A percentile compares a stretch with the other conserved stretches of the same genome.
These are phyloP conservation scores for Plantago coronopus DNA, from an alignment of 305 asterid genomes.

Conservation along the genomic window DNA sequence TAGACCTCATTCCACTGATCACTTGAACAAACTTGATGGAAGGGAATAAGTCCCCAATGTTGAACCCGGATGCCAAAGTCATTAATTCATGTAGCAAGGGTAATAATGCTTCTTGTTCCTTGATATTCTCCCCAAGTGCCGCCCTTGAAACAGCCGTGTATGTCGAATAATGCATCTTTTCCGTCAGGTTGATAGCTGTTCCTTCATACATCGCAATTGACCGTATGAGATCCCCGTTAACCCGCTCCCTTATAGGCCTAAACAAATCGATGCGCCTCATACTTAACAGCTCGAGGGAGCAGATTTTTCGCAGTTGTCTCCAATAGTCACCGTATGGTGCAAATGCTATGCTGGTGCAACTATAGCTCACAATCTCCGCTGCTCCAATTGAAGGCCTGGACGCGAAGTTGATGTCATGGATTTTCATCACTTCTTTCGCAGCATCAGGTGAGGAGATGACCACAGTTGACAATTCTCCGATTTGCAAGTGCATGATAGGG, in stretches of 20 bases:
- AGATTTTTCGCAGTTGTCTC: conserved; percentile 29
- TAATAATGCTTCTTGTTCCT: conserved; percentile 26
- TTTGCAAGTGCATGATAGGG: conserved; percentile 39
- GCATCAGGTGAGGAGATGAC: conserved; percentile 36
- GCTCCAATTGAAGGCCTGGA: conserved; percentile 11
- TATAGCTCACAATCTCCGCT: conserved; percentile 13
- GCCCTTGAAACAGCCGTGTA: conserved; percentile 17
- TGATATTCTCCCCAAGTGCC: conserved; percentile 20
- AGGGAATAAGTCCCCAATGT: conserved; percentile 9
- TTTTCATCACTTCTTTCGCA: conserved; percentile 32
- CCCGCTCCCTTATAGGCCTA: conserved; percentile 16
- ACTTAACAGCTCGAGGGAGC: conserved; percentile 21
- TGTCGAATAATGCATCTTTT: conserved; percentile 9
- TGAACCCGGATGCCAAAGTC: background rate
- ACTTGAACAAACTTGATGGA: conserved; percentile 3
- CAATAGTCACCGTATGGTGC: conserved; percentile 29
- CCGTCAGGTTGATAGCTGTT: conserved; percentile 13
- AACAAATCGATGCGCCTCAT: conserved; percentile 19
- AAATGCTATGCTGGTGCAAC: conserved; percentile 18
- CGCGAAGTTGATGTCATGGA: conserved; percentile 34
- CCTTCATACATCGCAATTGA: no score
- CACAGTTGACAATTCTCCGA: conserved; percentile 30
- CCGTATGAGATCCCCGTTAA: no score
- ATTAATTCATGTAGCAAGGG: background rate
- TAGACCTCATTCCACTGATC: conserved; percentile 3